Conservation (phyloP, 2,329 filamentous ascomycete species). For the Passalora sequoiae region DNA sequence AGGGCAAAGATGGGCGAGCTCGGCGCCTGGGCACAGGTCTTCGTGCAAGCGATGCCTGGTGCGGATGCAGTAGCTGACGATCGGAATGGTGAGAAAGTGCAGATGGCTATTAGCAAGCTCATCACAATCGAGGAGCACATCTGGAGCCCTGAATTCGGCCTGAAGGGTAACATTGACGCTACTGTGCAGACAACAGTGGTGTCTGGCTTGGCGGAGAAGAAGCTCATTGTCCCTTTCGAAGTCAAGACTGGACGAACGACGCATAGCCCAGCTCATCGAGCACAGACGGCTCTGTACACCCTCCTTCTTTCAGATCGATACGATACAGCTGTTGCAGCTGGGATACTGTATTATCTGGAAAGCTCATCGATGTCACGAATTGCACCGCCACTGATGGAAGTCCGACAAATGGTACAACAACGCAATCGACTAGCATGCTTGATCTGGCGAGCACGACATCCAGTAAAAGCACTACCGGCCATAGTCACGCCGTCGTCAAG, state of each 20-base stretch:
- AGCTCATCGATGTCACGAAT: constrained; percentile 80
- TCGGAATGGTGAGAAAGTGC: constrained; percentile 67
- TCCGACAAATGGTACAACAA: constrained; percentile 95
- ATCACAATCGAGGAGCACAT: constrained; percentile 96
- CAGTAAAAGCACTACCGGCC: constrained; percentile 1
- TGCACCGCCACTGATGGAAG: constrained; percentile 76
- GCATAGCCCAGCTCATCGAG: constrained; percentile 74
- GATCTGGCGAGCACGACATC: constrained; percentile 50
- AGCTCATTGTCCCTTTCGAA: constrained; percentile 82
- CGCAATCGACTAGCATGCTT: constrained; percentile 84
- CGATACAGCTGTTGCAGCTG: constrained; percentile 84
- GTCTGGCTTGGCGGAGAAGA: constrained; percentile 55
- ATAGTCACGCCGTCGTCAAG: background rate
- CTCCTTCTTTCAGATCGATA: constrained; percentile 89
- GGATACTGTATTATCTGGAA: constrained; percentile 92
- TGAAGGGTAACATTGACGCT: constrained; percentile 97
- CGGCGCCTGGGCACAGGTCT: constrained; percentile 75
- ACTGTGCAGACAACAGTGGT: constrained; percentile 83
- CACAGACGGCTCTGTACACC: constrained; percentile 92
- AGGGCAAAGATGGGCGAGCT: constrained; percentile 77
- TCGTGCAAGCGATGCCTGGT: constrained; percentile 66
- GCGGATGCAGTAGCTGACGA: constrained; percentile 72
- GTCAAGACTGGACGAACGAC: constrained; percentile 86
- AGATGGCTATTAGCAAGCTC: constrained; percentile 84
- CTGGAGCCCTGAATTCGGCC: constrained; percentile 94